Evolutionary conservation across 768 basidiomycete species (phyloP), one percentile per base, ranked within the genome.

Genomic region (Pholiota microspora): DNA sequence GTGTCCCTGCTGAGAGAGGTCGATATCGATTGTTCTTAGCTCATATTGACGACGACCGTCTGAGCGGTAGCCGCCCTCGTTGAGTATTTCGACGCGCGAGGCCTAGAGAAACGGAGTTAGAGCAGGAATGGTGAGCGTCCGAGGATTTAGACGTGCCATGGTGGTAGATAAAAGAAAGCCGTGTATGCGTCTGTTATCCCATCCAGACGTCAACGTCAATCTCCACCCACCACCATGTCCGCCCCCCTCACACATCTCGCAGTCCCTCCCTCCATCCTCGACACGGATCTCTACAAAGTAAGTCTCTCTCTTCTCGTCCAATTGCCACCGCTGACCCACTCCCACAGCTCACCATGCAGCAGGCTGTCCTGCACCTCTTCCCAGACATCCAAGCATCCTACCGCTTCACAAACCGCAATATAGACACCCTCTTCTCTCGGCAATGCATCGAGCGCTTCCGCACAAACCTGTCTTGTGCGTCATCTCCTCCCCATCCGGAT

Each of bases 241-340:
- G 21, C 51, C 69, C 77, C 58, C 66, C 68, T 23, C 44, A 49
- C 68, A 29, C 54, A 66, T 53, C 59, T 73, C 25, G 66, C 67
- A 6, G 44, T 73, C 15, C 76, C 75, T 31, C 64, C 52, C 51
- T 94, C 92, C 13, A 75, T 98, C 49, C 79, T 98, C 42, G 96
- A 98, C 69, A 94, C 94, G 0, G 96, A 98, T 69, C 72, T 96
- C 27, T 98, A 98, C 83, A 98, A 96, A 82, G 93, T 87, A 45
- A 21, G 21, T 18, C 44, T 28, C 32, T 21, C 23, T 56, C 42
- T 36, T n/a, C 15, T 32, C 21, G 3, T 40, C 28, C 53, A 18
- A 7, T 32, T n/a, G 23, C 24, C 16, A 28, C 34, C 15, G 16
- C 36, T n/a, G 16, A 24, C 38, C n/a, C 51, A 44, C 47, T 12